Percentiles rank a stretch among this genome's conserved stretches.
These are phyloP conservation scores for Ogataea nakhonphanomensis DNA, from an alignment of 805 yeast genomes.

Conservation along the genomic window DNA sequence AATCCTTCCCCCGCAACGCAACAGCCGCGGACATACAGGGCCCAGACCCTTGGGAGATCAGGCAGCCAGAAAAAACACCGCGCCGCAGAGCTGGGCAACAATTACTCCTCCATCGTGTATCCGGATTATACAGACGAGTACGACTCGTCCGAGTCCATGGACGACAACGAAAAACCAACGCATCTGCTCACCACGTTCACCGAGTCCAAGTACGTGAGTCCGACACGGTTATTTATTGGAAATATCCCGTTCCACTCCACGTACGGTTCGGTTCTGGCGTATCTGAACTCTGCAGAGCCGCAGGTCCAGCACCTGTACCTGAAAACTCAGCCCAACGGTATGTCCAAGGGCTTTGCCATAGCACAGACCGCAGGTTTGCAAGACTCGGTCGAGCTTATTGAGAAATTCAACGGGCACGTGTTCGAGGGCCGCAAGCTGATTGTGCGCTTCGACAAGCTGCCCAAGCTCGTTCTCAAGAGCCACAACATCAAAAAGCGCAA, in stretches of 20 bases:
- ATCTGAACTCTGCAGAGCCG: conserved; percentile 14
- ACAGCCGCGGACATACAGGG: conserved; percentile 7
- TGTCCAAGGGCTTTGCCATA: conserved; percentile 61
- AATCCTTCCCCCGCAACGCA: conserved; percentile 3
- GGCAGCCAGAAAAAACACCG: conserved; percentile 1
- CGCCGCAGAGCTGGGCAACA: conserved; percentile 22
- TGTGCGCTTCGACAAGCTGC: conserved; percentile 57
- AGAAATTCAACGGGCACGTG: conserved; percentile 45
- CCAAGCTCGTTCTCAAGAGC: conserved; percentile 34
- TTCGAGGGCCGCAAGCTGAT: conserved; percentile 60
- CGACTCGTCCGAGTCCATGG: conserved; percentile 7
- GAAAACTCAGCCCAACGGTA: conserved; percentile 41
- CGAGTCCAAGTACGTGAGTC: conserved; percentile 36
- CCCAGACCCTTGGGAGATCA: conserved; percentile 3
- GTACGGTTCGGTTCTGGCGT: conserved; percentile 15
- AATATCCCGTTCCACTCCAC: conserved; percentile 47
- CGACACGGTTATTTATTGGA: conserved; percentile 49
- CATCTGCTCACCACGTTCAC: conserved; percentile 24
- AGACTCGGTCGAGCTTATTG: conserved; percentile 48
- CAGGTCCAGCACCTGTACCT: conserved; percentile 16
- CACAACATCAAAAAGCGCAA: conserved; percentile 23
- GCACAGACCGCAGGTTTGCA: conserved; percentile 47
- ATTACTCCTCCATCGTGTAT: conserved; percentile 25
- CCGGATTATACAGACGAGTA: conserved; percentile 21
- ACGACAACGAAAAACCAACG: conserved; percentile 23